These are phyloP conservation scores for Euphrasia arctica DNA, from an alignment of 305 asterid species.

Conservation along the genomic window DNA sequence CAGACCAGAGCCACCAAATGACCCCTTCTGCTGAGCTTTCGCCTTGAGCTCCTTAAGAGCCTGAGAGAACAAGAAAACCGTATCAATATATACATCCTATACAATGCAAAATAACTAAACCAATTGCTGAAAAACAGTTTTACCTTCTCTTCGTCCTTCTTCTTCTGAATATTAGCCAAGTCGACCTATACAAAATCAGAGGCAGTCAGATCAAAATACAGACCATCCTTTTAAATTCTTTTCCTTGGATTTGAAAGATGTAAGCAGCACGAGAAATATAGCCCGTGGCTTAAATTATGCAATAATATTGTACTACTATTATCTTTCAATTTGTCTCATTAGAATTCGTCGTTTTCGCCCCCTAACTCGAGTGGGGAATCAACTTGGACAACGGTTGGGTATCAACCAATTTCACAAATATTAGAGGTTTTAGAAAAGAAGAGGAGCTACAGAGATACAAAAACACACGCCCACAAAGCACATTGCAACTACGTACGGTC, in stretches of 20 bases:
- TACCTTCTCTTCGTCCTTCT: slow-evolving; percentile 95
- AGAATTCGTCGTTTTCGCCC: not conserved
- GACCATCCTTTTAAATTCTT: no score
- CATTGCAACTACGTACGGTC: not conserved
- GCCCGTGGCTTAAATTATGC: no score
- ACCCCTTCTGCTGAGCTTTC: slow-evolving; percentile 79
- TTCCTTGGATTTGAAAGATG: no score
- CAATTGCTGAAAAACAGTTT: not conserved
- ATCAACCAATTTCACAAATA: not conserved
- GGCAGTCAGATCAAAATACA: not conserved
- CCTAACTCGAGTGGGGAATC: no score
- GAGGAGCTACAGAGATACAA: not conserved
- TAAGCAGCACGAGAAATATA: slow-evolving; percentile 1
- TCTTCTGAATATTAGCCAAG: slow-evolving; percentile 75
- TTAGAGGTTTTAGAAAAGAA: not conserved
- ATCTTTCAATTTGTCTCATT: not conserved
- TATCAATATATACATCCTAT: not conserved
- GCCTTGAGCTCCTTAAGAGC: slow-evolving; percentile 84
- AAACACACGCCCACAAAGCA: not conserved
- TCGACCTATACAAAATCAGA: slow-evolving; percentile 49
- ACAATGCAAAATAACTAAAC: not conserved
- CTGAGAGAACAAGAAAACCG: slow-evolving; percentile 34
- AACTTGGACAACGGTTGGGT: no score
- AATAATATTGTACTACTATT: not conserved
- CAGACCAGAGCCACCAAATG: slow-evolving; percentile 88